Evolutionary conservation across 2,329 filamentous ascomycete genomes (phyloP).

Genomic region (Dichotomopilus funicola): DNA sequence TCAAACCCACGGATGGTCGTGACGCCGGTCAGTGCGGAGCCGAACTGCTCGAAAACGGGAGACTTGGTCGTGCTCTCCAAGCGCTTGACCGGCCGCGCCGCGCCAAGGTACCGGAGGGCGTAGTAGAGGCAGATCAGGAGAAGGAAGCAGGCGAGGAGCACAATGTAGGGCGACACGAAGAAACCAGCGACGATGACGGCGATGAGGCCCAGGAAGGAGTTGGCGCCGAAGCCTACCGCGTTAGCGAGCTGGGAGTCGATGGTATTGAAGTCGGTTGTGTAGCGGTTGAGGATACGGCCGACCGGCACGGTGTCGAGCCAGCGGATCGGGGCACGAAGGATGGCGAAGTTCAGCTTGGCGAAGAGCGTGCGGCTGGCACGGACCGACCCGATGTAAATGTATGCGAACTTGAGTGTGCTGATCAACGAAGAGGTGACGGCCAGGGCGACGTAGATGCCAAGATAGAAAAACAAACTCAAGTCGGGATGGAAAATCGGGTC

Average conservation of each 20-base stretch:
- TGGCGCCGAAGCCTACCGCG: conserved; percentile 54
- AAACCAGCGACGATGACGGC: conserved; percentile 61
- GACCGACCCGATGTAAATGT: conserved; percentile 59
- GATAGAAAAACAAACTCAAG: conserved; percentile 52
- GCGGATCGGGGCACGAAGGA: conserved; percentile 66
- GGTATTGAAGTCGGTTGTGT: conserved; percentile 69
- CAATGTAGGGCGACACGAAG: conserved; percentile 61
- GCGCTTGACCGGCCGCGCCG: conserved; percentile 67
- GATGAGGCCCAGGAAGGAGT: conserved; percentile 54
- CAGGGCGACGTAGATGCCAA: conserved; percentile 60
- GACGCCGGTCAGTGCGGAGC: conserved; percentile 64
- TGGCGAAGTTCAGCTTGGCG: conserved; percentile 55
- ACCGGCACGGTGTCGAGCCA: conserved; percentile 77
- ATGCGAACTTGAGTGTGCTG: conserved; percentile 56
- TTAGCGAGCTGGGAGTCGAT: conserved; percentile 62
- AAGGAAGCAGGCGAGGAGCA: conserved; percentile 54
- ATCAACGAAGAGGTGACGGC: conserved; percentile 51
- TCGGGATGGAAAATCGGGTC: conserved; percentile 25
- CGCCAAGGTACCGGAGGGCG: conserved; percentile 58
- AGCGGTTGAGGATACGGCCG: conserved; percentile 69
- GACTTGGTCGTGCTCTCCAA: conserved; percentile 72
- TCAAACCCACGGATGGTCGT: conserved; percentile 70
- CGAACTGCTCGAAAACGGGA: conserved; percentile 75
- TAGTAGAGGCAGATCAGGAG: conserved; percentile 52
- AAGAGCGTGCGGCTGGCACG: conserved; percentile 65